A percentile compares a stretch with the other conserved stretches of the same genome.
Evolutionary conservation across 2,329 filamentous ascomycete genomes (phyloP).

Genomic region (Exutisphaerella laricina): DNA sequence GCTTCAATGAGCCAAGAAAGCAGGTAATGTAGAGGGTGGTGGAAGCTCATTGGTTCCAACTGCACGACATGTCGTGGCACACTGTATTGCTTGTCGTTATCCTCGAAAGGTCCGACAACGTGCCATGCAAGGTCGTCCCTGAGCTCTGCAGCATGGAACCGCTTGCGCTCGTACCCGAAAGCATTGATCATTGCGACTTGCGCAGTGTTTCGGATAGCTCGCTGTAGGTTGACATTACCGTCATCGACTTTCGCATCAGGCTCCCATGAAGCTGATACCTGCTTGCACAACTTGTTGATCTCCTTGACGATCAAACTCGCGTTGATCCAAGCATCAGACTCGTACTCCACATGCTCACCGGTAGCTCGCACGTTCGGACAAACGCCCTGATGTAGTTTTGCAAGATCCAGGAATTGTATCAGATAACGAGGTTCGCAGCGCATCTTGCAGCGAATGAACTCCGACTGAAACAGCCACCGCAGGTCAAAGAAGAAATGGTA

Average conservation of each 20-base stretch:
- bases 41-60: constrained; percentile 88
- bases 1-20: constrained; percentile 93
- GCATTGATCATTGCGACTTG: constrained; percentile 85
- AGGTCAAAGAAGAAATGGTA: constrained; percentile 97
- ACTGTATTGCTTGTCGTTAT: constrained; percentile 42
- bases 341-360: constrained; percentile 95
- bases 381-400: constrained; percentile 94
- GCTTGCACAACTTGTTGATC: constrained; percentile 85
- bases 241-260: constrained; percentile 45
- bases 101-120: constrained; percentile 72
- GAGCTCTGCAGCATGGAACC: constrained; percentile 82
- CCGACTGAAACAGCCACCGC: constrained; percentile 81
- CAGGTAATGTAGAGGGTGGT: constrained; percentile 93
- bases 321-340: constrained; percentile 96
- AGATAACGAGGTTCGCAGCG: constrained; percentile 81
- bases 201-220: constrained; percentile 67
- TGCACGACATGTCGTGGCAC: constrained; percentile 87
- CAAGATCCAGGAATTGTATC: constrained; percentile 88
- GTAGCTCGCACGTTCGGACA: constrained; percentile 89
- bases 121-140: constrained; percentile 84
- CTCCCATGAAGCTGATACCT: constrained; percentile 81
- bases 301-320: constrained; percentile 91
- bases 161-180: constrained; percentile 75
- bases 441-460: constrained; percentile 80
- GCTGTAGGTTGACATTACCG: constrained; percentile 60